phyloP scores from a whole-genome alignment of 345 rosid genomes.

The Moricandia arvensis region DNA sequence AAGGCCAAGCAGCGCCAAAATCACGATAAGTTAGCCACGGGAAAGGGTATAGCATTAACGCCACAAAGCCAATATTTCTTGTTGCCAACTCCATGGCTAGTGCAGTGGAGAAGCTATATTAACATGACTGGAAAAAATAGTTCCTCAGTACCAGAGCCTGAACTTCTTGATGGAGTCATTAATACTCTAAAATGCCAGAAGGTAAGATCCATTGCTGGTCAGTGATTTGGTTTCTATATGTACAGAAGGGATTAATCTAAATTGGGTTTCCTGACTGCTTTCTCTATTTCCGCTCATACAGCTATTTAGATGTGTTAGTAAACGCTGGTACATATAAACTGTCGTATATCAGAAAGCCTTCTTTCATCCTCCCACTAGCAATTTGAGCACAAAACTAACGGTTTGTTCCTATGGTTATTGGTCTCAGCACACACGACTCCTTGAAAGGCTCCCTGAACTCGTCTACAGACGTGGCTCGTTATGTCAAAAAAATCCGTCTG shows the following conservation, averaged over 20 bases:
- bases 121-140: conserved; percentile 65
- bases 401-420: conserved; percentile 18
- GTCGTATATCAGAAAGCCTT: conserved; percentile 5
- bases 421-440: conserved; percentile 70
- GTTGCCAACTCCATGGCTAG: conserved; percentile 81
- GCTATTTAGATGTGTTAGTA: conserved; percentile 1
- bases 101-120: conserved; percentile 79
- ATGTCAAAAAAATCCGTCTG: conserved; percentile 66
- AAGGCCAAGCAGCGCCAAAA: conserved; percentile 81
- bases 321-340: not conserved
- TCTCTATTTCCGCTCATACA: conserved; percentile 17
- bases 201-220: conserved; percentile 45
- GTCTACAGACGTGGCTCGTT: conserved; percentile 65
- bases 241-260: not conserved
- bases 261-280: not conserved
- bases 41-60: conserved; percentile 59
- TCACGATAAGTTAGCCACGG: conserved; percentile 80
- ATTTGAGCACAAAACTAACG: conserved; percentile 21
- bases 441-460: conserved; percentile 84
- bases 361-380: not conserved
- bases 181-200: conserved; percentile 75
- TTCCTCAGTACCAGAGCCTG: conserved; percentile 65
- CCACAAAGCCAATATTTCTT: conserved; percentile 63
- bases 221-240: conserved; percentile 3
- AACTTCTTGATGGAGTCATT: conserved; percentile 58